A percentile compares a stretch with the other conserved stretches of the same genome.
These are phyloP conservation scores for Funneliformis caledonium DNA, from an alignment of 371 early-diverging fungal genomes.

Conservation along the genomic window DNA sequence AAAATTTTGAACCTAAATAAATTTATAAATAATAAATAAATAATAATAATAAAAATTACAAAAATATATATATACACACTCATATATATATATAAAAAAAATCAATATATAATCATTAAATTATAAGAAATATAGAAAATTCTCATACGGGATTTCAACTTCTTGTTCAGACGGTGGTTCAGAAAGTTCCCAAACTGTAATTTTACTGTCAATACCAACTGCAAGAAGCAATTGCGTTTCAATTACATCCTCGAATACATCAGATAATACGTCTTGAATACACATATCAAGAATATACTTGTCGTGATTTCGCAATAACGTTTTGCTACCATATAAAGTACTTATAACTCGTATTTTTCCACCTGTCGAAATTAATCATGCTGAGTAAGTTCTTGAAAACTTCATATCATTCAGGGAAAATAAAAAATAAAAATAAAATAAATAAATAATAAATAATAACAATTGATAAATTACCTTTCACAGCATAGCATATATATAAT, in stretches of 20 bases:
- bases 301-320: conserved; percentile 49
- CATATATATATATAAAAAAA: not conserved
- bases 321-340: conserved; percentile 47
- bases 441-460: not conserved
- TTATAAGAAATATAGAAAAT: not conserved
- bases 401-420: not conserved
- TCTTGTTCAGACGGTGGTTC: conserved; percentile 45
- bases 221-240: conserved; percentile 46
- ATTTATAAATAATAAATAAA: conserved; percentile 3
- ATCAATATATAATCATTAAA: not conserved
- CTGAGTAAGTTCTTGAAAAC: not conserved
- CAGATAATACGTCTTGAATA: conserved; percentile 40
- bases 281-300: conserved; percentile 51
- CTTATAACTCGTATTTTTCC: conserved; percentile 53
- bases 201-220: conserved; percentile 47
- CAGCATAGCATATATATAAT: conserved; percentile 51
- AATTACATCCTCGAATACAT: not conserved
- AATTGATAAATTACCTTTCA: conserved; percentile 45
- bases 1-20: conserved; percentile 41
- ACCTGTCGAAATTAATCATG: conserved; percentile 40
- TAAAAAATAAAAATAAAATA: not conserved
- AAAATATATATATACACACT: conserved; percentile 43
- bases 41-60: not conserved
- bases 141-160: conserved; percentile 40
- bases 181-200: conserved; percentile 51